Base-by-base conservation (phyloP, 177 flowering plant species). In the Telopea speciosissima region DNA sequence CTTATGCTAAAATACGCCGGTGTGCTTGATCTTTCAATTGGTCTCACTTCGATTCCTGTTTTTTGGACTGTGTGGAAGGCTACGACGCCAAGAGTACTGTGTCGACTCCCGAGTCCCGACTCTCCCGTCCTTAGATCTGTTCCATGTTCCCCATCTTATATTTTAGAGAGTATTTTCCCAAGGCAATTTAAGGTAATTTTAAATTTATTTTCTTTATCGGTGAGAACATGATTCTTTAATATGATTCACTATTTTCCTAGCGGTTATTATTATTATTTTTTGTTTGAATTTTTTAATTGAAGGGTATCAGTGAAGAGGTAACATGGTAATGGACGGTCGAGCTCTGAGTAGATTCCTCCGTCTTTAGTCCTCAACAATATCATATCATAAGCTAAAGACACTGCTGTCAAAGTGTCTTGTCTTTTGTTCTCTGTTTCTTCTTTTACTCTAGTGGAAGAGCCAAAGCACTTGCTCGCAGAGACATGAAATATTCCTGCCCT, bases 321-420 rank as follows among this genome's bases (percentile, higher is more conserved):
- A 54, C 44, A 26, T 56, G 74, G 54, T 65, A 33, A 45, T 65
- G 12, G 74, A 52, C 62, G 73, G 68, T 71, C 68, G 62, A 56
- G 68, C 25, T 52, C 68, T 71, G 74, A 54, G 19, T 63, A 36
- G 68, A 54, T 71, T 71, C 74, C 22, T 21, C 54, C 17, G 8
- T 44, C 49, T 31, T 24, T 2, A 21, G 3, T 21, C 61, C 23
- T 17, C 33, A 2, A 31, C n/a, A n/a, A n/a, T n/a, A 31, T 5
- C 2, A 31, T 31, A 31, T 31, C 61, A 7, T 21, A 17, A 23
- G 25, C 16, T 25, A 28, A 25, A 63, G 17, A 10, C 14, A 5
- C 0, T 49, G 66, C 66, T 63, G 40, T 19, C 40, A 19, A 19
- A 8, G 17, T 63, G 0, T 49, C 13, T 31, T 28, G 65, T 61